Evolutionary conservation across 148 eudicot species (phyloP).

Genomic region (Heliosperma pusillum): DNA sequence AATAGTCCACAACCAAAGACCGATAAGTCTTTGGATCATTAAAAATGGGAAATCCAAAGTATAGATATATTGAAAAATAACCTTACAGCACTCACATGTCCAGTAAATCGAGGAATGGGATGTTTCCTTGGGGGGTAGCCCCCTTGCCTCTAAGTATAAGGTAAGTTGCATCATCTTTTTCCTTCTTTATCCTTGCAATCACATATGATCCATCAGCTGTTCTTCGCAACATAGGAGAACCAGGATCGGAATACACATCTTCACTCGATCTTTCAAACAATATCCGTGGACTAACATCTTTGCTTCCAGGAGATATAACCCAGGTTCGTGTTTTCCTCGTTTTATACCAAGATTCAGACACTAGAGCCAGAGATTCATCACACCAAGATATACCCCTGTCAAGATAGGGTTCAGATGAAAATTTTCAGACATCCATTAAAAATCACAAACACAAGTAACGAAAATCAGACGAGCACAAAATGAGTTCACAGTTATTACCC

Average conservation of each 20-base stretch:
- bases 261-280: slow-evolving; percentile 92
- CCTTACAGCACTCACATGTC: slow-evolving; percentile 60
- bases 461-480: neutral
- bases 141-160: slow-evolving; percentile 81
- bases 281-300: slow-evolving; percentile 59
- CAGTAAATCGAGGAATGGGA: slow-evolving; percentile 88
- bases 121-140: slow-evolving; percentile 87
- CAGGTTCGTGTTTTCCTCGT: slow-evolving; percentile 80
- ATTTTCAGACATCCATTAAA: slow-evolving; percentile 9
- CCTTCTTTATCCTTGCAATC: slow-evolving; percentile 73
- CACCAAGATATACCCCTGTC: slow-evolving; percentile 92
- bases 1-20: no score
- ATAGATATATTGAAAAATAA: neutral
- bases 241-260: slow-evolving; percentile 97
- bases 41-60: no score
- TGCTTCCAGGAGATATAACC: slow-evolving; percentile 80
- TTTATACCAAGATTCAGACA: slow-evolving; percentile 93
- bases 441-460: slow-evolving; percentile 13
- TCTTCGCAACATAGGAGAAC: slow-evolving; percentile 94
- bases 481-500: slow-evolving; percentile 51
- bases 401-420: slow-evolving; percentile 12
- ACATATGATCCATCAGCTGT: slow-evolving; percentile 70
- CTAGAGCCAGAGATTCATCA: slow-evolving; percentile 90
- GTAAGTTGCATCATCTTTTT: slow-evolving; percentile 62
- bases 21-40: no score